phyloP scores from a whole-genome alignment of 345 rosid species.

The Chamaenerion angustifolium region DNA sequence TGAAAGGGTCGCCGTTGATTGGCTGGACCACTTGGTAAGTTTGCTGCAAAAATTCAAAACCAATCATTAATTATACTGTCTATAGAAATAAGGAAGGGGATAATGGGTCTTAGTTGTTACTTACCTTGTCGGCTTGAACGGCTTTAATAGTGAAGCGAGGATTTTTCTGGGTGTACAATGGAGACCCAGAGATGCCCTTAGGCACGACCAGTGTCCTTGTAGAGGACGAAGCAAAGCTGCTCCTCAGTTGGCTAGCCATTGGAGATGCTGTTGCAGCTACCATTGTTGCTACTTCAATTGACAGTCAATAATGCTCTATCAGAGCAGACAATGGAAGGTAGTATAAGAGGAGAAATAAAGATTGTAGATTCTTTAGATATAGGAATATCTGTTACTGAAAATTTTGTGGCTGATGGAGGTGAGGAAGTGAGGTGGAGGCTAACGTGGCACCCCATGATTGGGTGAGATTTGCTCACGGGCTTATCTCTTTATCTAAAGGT shows the following conservation, averaged over 20 bases:
- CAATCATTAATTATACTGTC: too few relatives aligned
- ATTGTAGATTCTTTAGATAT: conserved; percentile 1
- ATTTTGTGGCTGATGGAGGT: conserved; percentile 5
- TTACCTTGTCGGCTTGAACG: conserved; percentile 63
- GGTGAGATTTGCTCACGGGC: conserved; percentile 3
- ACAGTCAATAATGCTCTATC: neutral
- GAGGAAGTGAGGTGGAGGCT: conserved; percentile 1
- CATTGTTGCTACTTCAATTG: neutral
- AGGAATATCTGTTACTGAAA: conserved; percentile 2
- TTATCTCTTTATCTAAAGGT: conserved; percentile 7
- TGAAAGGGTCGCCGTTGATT: conserved; percentile 94
- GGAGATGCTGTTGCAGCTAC: conserved; percentile 11
- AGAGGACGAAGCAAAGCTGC: conserved; percentile 39
- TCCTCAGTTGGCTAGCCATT: conserved; percentile 81
- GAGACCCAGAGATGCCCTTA: conserved; percentile 49
- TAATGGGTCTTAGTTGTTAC: too few relatives aligned
- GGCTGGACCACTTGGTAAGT: conserved; percentile 91
- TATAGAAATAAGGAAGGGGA: too few relatives aligned
- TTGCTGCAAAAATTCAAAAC: conserved; percentile 29
- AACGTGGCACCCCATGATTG: conserved; percentile 4
- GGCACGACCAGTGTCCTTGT: conserved; percentile 29
- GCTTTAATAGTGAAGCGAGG: conserved; percentile 60
- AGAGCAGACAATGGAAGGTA: neutral
- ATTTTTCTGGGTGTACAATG: conserved; percentile 39
- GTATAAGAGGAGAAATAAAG: neutral